phyloP scores from a whole-genome alignment of 2,329 filamentous ascomycete species.

The Teratosphaeria pseudoeucalypti region DNA sequence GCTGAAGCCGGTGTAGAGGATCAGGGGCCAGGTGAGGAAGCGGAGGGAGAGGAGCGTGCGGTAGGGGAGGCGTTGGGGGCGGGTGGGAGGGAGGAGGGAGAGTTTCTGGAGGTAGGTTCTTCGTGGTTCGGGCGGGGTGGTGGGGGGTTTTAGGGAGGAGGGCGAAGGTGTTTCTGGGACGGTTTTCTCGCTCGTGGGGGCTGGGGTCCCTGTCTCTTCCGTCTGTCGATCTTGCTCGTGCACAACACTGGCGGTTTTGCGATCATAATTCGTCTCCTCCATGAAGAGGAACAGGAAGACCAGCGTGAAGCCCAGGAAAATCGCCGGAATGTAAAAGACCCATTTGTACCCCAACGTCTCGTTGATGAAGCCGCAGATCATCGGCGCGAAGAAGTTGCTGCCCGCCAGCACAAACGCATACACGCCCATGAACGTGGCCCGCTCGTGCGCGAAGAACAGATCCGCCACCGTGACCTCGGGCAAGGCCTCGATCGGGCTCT shows the following conservation, averaged over 20 bases:
- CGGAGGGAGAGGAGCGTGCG: constrained; percentile 19
- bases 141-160: background rate
- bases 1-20: constrained; percentile 31
- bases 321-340: constrained; percentile 43
- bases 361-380: constrained; percentile 41
- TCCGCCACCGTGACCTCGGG: constrained; percentile 26
- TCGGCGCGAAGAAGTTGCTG: constrained; percentile 21
- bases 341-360: constrained; percentile 31
- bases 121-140: constrained; percentile 1
- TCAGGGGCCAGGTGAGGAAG: constrained; percentile 31
- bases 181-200: constrained; percentile 1
- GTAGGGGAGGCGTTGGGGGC: constrained; percentile 22
- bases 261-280: constrained; percentile 48
- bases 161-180: background rate
- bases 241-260: constrained; percentile 5
- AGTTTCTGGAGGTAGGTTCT: constrained; percentile 14
- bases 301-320: constrained; percentile 39
- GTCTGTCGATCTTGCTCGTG: background rate
- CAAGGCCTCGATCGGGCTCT: constrained; percentile 40
- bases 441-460: constrained; percentile 21
- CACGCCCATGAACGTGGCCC: constrained; percentile 19
- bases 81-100: constrained; percentile 8
- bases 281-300: constrained; percentile 47
- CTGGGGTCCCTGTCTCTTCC: background rate
- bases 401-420: constrained; percentile 18